Base-by-base conservation (phyloP, 202 grass and related monocot genomes). In the Setaria italica region DNA sequence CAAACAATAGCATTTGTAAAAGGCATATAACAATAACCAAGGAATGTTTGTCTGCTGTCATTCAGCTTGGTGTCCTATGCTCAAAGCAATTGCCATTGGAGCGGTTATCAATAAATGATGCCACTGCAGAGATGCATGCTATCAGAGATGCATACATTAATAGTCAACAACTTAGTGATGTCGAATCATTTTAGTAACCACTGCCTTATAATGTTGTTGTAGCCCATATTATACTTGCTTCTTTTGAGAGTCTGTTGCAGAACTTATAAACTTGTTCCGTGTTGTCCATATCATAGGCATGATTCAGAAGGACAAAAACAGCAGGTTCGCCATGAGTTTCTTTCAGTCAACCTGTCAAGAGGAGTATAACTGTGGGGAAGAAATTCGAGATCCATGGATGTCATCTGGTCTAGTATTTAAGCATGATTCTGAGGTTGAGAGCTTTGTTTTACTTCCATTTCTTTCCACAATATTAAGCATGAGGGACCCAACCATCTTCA, bases 41-140 rank as follows among this genome's bases (percentile, higher is more conserved):
- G 20, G 43, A 60, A 60, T 84, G 74, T 49, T 59, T 78, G 41
- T 17, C 64, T 49, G 63, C 29, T 2, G 30, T 88, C 5, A 75
- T 90, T 66, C 55, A 78, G 55, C 78, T 71, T 46, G 80, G 57
- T 68, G 75, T 81, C 65, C 19, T 74, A 43, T 84, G 79, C 49
- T 85, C 85, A 6, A 88, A 65, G 76, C 70, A 88, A 62, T 15
- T 21, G 3, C 48, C 85, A 3, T 50, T 16, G 85, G 69, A 85
- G 6, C 21, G 84, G 14, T 14, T 58, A 17, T 39, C 57, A 83
- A 64, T 68, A 2, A 62, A 16, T 1, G 57, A 87, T 9, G 62
- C 51, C 25, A 60, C 80, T 43, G 80, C 67, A 41, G 62, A 85
- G 68, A 85, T 88, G 67, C 80, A 79, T 83, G 53, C 33, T 51